These are phyloP conservation scores for Populus davidiana DNA, from an alignment of 345 rosid genomes.

Conservation along the genomic window DNA sequence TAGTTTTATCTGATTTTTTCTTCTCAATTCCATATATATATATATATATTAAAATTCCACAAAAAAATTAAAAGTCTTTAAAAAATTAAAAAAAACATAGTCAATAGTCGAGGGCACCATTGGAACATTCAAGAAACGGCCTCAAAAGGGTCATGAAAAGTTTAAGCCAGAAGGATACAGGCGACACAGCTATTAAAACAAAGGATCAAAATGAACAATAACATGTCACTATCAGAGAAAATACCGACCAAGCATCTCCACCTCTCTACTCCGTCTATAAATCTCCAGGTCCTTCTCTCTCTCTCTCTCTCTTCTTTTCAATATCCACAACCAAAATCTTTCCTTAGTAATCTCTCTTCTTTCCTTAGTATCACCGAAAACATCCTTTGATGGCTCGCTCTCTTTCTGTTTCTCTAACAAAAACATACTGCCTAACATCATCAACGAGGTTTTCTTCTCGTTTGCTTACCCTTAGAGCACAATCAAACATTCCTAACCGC, in stretches of 20 bases:
- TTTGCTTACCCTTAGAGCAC: constrained; percentile 6
- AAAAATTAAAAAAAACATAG: not conserved
- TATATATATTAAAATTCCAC: not conserved
- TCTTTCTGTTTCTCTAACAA: constrained; percentile 4
- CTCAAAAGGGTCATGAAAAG: not conserved
- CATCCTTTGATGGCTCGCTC: constrained; percentile 7
- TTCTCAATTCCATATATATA: not conserved
- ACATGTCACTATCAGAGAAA: not conserved
- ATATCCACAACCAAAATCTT: not conserved
- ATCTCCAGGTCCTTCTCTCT: not conserved
- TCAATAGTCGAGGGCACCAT: not conserved
- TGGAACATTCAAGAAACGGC: not conserved
- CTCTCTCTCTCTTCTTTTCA: not conserved
- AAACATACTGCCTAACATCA: not conserved
- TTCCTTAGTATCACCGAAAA: not conserved
- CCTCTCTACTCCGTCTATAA: not conserved
- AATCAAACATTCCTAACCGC: constrained; percentile 16
- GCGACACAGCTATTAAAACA: fast-evolving
- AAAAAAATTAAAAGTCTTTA: not conserved
- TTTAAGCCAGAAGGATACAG: not conserved
- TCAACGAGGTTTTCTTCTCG: not conserved
- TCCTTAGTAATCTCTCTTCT: not conserved
- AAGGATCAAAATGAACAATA: not conserved
- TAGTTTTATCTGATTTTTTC: not conserved
- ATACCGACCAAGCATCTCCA: not conserved